Evolutionary conservation across 192 early-diverging fungal species (phyloP).

Genomic region (Pilobolus umbonatus): DNA sequence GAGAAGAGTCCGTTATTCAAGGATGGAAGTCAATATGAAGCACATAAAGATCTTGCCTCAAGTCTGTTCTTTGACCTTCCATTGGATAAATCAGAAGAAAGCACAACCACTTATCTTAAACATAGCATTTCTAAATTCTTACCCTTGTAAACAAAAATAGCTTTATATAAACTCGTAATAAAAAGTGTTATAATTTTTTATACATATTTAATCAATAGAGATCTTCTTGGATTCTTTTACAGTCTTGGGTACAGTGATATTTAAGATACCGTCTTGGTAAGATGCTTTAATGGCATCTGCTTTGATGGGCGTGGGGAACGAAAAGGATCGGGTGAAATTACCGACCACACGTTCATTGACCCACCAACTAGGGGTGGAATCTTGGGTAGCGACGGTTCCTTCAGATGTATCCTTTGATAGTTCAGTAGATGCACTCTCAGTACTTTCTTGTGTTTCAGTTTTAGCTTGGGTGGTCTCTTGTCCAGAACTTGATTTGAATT

Average conservation of each 20-base stretch:
- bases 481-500: background rate
- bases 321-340: constrained; percentile 19
- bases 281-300: constrained; percentile 20
- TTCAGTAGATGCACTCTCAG: background rate
- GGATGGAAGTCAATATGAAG: constrained; percentile 47
- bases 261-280: constrained; percentile 23
- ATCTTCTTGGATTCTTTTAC: constrained; percentile 8
- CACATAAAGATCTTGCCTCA: constrained; percentile 58
- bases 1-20: constrained; percentile 5
- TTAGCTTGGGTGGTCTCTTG: background rate
- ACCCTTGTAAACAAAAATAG: no score
- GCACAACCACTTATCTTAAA: constrained; percentile 64
- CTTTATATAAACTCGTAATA: no score
- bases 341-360: constrained; percentile 18
- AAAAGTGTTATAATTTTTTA: no score
- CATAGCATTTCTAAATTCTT: no score
- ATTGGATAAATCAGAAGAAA: constrained; percentile 51
- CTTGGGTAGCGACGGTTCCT: background rate
- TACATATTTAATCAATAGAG: constrained; percentile 10
- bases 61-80: constrained; percentile 79
- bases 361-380: constrained; percentile 17
- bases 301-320: constrained; percentile 16
- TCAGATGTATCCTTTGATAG: background rate
- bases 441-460: background rate
- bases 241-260: constrained; percentile 18